Conservation (phyloP, 2,329 filamentous ascomycete species). For the Penicillium sp. region DNA sequence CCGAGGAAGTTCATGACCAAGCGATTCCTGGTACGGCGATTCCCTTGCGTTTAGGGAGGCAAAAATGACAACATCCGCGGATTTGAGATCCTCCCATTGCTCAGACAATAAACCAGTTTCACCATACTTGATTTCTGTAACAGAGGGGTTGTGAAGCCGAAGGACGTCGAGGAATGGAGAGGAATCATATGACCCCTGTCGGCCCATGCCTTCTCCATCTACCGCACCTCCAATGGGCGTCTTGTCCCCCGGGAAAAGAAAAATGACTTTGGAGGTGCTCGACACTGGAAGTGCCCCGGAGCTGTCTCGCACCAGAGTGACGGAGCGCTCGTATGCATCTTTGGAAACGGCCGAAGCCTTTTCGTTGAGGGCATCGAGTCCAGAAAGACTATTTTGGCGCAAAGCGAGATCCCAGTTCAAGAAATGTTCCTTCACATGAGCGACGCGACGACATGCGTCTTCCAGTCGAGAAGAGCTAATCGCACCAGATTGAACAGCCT, state of each 20-base stretch:
- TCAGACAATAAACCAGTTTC: conserved; percentile 29
- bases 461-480: conserved; percentile 33
- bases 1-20: conserved; percentile 35
- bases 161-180: conserved; percentile 36
- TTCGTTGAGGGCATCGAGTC: conserved; percentile 25
- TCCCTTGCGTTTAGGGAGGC: conserved; percentile 42
- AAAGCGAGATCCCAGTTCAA: conserved; percentile 33
- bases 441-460: conserved; percentile 37
- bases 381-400: conserved; percentile 13
- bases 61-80: conserved; percentile 42
- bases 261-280: conserved; percentile 29
- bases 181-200: conserved; percentile 32
- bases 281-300: conserved; percentile 33
- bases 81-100: conserved; percentile 31
- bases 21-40: conserved; percentile 36
- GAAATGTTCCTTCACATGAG: conserved; percentile 38
- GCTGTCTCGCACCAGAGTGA: conserved; percentile 40
- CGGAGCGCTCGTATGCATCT: conserved; percentile 40
- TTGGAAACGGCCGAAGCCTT: conserved; percentile 30
- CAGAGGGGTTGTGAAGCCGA: conserved; percentile 22
- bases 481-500: conserved; percentile 37
- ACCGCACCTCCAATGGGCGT: conserved; percentile 38
- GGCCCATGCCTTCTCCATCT: conserved; percentile 38
- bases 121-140: conserved; percentile 37
- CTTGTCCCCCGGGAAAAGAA: conserved; percentile 40